Conservation (phyloP, 116 monocot species). For the Dioscorea cayenensis region DNA sequence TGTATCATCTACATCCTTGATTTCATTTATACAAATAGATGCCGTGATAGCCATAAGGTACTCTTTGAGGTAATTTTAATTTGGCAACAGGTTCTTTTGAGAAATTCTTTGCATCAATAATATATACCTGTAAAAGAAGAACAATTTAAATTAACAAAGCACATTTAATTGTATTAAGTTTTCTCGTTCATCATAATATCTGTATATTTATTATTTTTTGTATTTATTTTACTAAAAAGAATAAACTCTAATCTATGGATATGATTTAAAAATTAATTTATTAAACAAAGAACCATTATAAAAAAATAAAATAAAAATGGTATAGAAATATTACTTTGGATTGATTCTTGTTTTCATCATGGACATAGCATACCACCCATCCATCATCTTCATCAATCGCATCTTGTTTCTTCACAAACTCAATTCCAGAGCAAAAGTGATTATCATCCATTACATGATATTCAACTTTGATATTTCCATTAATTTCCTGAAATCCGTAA, state of each 20-base stretch:
- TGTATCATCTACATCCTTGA: no score
- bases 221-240: no score
- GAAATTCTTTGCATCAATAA: slow-evolving; percentile 7
- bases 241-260: no score
- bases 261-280: no score
- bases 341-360: slow-evolving; percentile 10
- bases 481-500: slow-evolving; percentile 9
- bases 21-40: neutral
- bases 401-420: slow-evolving; percentile 15
- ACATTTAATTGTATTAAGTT: no score
- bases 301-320: neutral
- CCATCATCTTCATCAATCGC: slow-evolving; percentile 21
- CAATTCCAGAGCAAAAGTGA: slow-evolving; percentile 16
- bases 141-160: no score
- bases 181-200: no score
- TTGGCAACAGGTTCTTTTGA: neutral
- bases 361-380: slow-evolving; percentile 18
- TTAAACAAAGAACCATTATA: neutral
- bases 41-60: slow-evolving; percentile 6
- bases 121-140: neutral
- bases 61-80: neutral
- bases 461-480: slow-evolving; percentile 7
- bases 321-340: slow-evolving; percentile 7
- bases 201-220: no score
- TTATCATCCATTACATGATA: slow-evolving; percentile 11